Percentiles rank a stretch among this genome's conserved stretches.
These are phyloP conservation scores for Onygenales sp. DNA, from an alignment of 2,329 filamentous ascomycete genomes.

Conservation along the genomic window DNA sequence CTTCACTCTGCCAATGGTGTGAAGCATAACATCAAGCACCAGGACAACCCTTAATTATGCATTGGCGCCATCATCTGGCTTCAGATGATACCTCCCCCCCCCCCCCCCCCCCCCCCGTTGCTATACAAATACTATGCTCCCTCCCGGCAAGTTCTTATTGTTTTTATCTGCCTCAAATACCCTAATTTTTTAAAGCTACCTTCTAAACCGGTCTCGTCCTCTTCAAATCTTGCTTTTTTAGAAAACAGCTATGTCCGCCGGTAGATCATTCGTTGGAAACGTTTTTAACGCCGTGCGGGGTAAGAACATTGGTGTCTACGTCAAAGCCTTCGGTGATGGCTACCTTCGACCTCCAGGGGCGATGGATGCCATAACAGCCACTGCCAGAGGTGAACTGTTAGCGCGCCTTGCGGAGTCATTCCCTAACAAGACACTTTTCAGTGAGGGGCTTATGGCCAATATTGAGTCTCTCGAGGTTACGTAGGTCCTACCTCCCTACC, in stretches of 20 bases:
- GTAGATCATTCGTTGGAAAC: constrained; percentile 4
- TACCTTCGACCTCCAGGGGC: constrained; percentile 3
- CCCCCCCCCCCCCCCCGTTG: too few species aligned
- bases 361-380: constrained; percentile 5
- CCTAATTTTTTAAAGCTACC: not conserved
- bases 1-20: too few species aligned
- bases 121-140: not conserved
- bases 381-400: constrained; percentile 2
- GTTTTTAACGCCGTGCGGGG: constrained; percentile 3
- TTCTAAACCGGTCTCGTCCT: not conserved
- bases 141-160: constrained; percentile 1
- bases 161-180: constrained; percentile 1
- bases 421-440: constrained; percentile 4
- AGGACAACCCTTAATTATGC: too few species aligned
- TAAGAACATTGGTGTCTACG: constrained; percentile 3
- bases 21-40: too few species aligned
- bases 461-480: not conserved
- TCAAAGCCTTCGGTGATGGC: constrained; percentile 3
- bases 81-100: too few species aligned
- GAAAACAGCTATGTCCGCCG: constrained; percentile 3
- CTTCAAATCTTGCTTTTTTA: constrained; percentile 3
- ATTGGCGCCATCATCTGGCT: too few species aligned
- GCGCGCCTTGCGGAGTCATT: constrained; percentile 3
- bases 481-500: constrained; percentile 1
- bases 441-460: not conserved